Percentiles rank a stretch among this genome's conserved stretches.
phyloP scores from a whole-genome alignment of 129 eudicot species.

The Flaveria robusta region DNA sequence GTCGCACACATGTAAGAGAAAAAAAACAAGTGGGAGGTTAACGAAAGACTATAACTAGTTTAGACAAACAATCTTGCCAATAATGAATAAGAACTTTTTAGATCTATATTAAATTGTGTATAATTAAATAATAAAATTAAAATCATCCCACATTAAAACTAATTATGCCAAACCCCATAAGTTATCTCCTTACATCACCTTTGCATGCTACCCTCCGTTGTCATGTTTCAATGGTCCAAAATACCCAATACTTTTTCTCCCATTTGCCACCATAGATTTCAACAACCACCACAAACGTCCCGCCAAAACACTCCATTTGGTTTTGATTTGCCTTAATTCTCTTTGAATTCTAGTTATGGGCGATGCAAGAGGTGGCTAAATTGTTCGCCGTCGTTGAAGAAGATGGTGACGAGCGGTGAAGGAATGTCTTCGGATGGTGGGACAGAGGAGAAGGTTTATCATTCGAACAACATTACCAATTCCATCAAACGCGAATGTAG shows the following conservation, averaged over 20 bases:
- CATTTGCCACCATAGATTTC: neutral
- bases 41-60: no score
- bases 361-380: neutral
- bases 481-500: neutral
- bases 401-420: neutral
- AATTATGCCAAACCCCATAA: no score
- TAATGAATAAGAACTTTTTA: no score
- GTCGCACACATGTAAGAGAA: no score
- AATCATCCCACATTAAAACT: no score
- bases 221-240: neutral
- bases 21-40: no score
- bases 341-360: neutral
- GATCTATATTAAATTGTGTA: no score
- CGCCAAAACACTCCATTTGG: slow-evolving; percentile 2
- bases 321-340: neutral
- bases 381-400: neutral
- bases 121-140: no score
- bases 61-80: no score
- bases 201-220: neutral
- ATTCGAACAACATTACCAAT: neutral
- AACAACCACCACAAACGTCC: neutral
- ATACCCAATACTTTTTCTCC: neutral
- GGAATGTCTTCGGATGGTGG: neutral
- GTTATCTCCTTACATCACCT: no score
- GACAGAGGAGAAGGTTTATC: neutral